Conservation (phyloP, 202 grass and related monocot genomes). For the Eragrostis tef region DNA sequence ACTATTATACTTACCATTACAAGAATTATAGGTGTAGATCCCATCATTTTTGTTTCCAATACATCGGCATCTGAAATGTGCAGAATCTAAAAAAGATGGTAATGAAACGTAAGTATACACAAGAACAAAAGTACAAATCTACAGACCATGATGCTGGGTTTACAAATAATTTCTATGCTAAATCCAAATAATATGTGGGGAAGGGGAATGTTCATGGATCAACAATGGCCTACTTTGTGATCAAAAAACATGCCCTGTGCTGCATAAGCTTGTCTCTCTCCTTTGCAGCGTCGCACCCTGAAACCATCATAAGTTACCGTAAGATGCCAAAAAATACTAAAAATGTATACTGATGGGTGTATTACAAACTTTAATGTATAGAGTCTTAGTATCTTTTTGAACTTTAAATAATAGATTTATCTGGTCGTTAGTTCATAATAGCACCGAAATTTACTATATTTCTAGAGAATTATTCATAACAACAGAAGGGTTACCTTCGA, state of each 20-base stretch:
- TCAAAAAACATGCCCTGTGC: too few species aligned
- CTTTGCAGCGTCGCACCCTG: conserved; percentile 90
- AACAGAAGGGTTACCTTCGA: conserved; percentile 62
- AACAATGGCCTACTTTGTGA: too few species aligned
- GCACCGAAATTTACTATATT: too few species aligned
- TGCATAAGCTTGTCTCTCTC: too few species aligned
- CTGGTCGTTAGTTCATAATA: background rate
- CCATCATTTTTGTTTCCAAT: too few species aligned
- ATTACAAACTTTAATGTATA: conserved; percentile 4
- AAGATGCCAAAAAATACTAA: conserved; percentile 22
- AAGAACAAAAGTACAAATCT: conserved; percentile 11
- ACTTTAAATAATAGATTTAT: conserved; percentile 25
- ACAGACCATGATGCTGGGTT: conserved; percentile 13
- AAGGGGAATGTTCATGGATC: background rate
- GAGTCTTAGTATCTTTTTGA: conserved; percentile 24
- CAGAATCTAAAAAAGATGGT: too few species aligned
- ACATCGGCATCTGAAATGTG: too few species aligned
- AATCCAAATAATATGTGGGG: background rate
- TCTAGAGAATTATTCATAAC: too few species aligned
- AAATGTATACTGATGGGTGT: background rate
- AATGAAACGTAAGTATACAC: conserved; percentile 17
- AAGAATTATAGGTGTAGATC: too few species aligned
- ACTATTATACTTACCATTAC: conserved; percentile 40
- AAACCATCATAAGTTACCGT: conserved; percentile 36
- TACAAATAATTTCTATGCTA: background rate